Conservation (phyloP, 768 basidiomycete species). For the Mycena epipterygia region DNA sequence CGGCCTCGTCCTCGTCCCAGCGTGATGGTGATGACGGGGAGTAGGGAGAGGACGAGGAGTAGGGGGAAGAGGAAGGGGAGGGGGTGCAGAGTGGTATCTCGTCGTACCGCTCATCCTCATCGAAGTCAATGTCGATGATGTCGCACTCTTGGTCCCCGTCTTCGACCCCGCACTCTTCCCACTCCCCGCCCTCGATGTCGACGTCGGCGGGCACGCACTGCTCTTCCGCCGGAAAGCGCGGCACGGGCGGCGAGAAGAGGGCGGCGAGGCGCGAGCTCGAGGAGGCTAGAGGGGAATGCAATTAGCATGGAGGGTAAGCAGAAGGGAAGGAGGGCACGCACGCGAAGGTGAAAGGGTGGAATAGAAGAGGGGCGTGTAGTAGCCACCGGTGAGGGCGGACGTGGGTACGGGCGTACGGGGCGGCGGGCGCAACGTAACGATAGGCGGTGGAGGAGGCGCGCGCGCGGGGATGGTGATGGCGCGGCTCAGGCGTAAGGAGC, state of each 20-base stretch:
- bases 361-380: not conserved
- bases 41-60: no score
- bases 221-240: conserved; percentile 3
- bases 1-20: no score
- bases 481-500: conserved; percentile 20
- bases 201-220: conserved; percentile 21
- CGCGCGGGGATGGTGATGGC: conserved; percentile 19
- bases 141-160: not conserved
- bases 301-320: not conserved
- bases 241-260: conserved; percentile 23
- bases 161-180: not conserved
- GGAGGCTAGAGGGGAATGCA: not conserved
- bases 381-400: conserved; percentile 13
- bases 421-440: conserved; percentile 26
- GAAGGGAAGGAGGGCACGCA: conserved; percentile 19
- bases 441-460: conserved; percentile 29
- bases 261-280: conserved; percentile 16
- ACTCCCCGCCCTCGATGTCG: conserved; percentile 6
- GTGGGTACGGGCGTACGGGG: conserved; percentile 30
- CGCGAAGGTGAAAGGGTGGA: conserved; percentile 3
- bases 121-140: no score
- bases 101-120: not conserved
- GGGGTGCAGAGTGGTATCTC: conserved; percentile 31
- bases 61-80: no score
- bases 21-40: no score